Base-by-base conservation (phyloP, 2,329 filamentous ascomycete genomes). In the Shiraia sp. region DNA sequence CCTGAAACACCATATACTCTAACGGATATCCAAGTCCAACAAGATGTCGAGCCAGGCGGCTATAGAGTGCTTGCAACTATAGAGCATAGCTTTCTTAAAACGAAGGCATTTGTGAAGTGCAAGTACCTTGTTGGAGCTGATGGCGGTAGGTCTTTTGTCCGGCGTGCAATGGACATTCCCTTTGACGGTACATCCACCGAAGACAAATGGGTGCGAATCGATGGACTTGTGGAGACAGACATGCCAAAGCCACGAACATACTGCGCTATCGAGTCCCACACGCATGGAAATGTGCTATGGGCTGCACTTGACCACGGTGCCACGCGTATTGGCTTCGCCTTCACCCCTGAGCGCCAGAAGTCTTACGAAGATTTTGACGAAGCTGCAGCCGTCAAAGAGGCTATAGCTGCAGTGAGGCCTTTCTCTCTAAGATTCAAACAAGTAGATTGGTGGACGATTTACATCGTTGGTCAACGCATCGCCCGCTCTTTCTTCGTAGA, bases 201-300 rank as follows among this genome's bases (percentile, higher is more conserved):
- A 45, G 74, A 79, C 46, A 74, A 74, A 49, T 80, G 78, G 78
- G 74, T 80, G 13, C 69, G 77, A 8, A 73, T 80, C 28, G 77
- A 80, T 49, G 78, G 77, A 1, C 57, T 73, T 2, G 57, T 79
- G 24, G 69, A 73, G 44, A 78, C 75, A 0, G 70, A 77, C 42
- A 61, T 80, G 53, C 78, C 78, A 0, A 74, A 76, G 26, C 68
- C 70, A 10, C 60, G 76, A 32, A 65, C 61, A 2, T 68, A 79
- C 47, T 74, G 75, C 23, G 69, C 76, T 0, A 76, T 80, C 32
- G 78, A 81, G 51, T 75, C 69, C 16, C 70, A 70, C 0, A 76
- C 74, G 0, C 77, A 80, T 49, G 78, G 78, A 3, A 80, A 80
- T 41, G 75, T 81, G 0, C 65, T 81, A 0, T 81, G 77, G 78